phyloP scores from a whole-genome alignment of 108 stramenopile species.

The Cyclotella baltica region DNA sequence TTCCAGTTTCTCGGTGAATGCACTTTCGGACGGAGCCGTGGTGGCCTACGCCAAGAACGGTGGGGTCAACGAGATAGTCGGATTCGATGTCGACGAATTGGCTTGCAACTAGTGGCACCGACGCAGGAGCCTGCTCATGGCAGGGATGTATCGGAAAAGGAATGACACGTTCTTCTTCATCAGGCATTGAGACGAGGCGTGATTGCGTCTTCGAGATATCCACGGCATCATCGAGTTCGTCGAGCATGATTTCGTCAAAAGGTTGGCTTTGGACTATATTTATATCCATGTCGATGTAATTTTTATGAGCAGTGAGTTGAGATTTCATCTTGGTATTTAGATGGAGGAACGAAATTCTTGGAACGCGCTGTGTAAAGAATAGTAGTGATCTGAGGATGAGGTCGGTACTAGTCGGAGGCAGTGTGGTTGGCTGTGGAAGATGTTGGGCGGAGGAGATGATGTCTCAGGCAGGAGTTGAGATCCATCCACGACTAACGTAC shows the following conservation, averaged over 20 bases:
- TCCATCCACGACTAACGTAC: too few species aligned
- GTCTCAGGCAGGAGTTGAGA: too few species aligned
- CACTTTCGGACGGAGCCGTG: slow-evolving; percentile 48
- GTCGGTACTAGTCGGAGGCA: too few species aligned
- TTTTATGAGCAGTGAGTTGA: slow-evolving; percentile 9
- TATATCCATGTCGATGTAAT: background rate
- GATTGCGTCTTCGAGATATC: too few species aligned
- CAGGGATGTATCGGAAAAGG: slow-evolving; percentile 10
- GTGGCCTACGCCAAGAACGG: slow-evolving; percentile 43
- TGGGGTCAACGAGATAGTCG: slow-evolving; percentile 45
- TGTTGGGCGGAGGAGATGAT: too few species aligned
- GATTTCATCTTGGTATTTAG: background rate
- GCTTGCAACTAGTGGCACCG: slow-evolving; percentile 7
- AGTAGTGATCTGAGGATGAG: too few species aligned
- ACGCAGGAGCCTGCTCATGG: background rate
- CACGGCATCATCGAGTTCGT: background rate
- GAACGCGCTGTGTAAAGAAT: too few species aligned
- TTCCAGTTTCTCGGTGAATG: slow-evolving; percentile 32
- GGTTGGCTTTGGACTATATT: slow-evolving; percentile 16
- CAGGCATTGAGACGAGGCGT: background rate
- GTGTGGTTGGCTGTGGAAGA: too few species aligned
- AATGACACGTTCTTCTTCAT: slow-evolving; percentile 7
- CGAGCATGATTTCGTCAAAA: slow-evolving; percentile 25
- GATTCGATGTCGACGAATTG: slow-evolving; percentile 38
- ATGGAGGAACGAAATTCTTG: background rate